Base-by-base conservation (phyloP, 257 asterid genomes). In the Solanum lignicaule region DNA sequence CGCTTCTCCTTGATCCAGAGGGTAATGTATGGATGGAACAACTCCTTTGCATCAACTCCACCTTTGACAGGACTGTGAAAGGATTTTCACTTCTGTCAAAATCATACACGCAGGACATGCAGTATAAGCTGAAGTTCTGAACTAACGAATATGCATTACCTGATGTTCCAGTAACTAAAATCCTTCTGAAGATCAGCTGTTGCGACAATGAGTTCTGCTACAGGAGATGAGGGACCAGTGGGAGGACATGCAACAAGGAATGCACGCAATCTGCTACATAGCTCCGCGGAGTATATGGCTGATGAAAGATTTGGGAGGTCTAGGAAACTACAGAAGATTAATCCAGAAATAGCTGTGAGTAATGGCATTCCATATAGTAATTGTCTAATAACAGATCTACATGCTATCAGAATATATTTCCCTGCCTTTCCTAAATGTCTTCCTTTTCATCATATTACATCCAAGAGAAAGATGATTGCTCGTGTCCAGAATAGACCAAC, bases 181-280 rank as follows among this genome's bases (percentile, higher is more conserved):
- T 95, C 98, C 91, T 94, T 93, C 85, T 97, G 98, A 89, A 95
- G 93, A 93, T 97, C 99, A 82, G 99, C 96, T 69, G 99, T 93
- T 39, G 98, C 94, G 66, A 95, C 88, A 29, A 95, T 92, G 46
- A 97, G 98, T 87, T 92, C 98, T 3, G 92, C 97, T 9, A 95
- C 97, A 0, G 95, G 94, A 78, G 95, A 91, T 13, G 96, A 91
- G 58, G 99, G 99, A 48, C 96, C 93, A 74, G 93, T 81, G 18
- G 99, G 99, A 90, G 98, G 98, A 87, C 98, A 95, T 68, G 99
- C 91, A 84, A 94, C 87, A 20, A 97, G 99, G 87, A 97, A 97
- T 33, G 94, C 91, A 68, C 95, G 93, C 89, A 97, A 87, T 92
- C 99, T 92, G 88, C 88, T 91, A 88, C 86, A 90, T 72, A 97